phyloP scores from a whole-genome alignment of 805 yeast species.

The Myxozyma sirexii region DNA sequence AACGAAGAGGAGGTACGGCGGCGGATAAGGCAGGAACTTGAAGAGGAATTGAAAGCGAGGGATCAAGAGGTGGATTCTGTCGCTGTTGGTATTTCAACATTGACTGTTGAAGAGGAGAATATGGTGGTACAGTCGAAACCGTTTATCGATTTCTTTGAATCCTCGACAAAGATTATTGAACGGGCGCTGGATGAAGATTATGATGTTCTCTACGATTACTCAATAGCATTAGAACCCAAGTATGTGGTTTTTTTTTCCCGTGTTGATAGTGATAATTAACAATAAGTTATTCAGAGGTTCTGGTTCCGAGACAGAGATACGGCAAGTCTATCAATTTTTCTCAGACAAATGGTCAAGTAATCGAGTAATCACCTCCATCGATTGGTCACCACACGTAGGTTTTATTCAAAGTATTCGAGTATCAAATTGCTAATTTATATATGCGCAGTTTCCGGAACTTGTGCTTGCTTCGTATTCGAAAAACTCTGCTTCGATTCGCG shows the following conservation, averaged over 20 bases:
- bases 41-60: background rate
- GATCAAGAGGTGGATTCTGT: background rate
- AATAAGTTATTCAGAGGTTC: too few species aligned
- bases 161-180: constrained; percentile 40
- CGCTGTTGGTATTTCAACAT: background rate
- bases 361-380: constrained; percentile 43
- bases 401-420: background rate
- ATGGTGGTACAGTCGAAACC: background rate
- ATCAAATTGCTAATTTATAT: background rate
- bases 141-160: constrained; percentile 13
- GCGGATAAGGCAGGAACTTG: constrained; percentile 21
- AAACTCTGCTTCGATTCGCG: constrained; percentile 31
- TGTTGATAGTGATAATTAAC: too few species aligned
- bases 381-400: constrained; percentile 42
- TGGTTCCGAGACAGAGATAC: constrained; percentile 26
- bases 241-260: too few species aligned
- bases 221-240: constrained; percentile 11
- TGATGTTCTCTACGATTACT: constrained; percentile 42
- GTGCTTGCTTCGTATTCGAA: constrained; percentile 42
- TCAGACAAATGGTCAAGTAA: constrained; percentile 32
- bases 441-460: constrained; percentile 40
- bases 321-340: constrained; percentile 33
- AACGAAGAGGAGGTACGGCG: constrained; percentile 6
- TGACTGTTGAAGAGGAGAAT: background rate
- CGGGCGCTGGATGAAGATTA: constrained; percentile 40